phyloP scores from a whole-genome alignment of 148 eudicot genomes.

The Hydrangea macrophylla region DNA sequence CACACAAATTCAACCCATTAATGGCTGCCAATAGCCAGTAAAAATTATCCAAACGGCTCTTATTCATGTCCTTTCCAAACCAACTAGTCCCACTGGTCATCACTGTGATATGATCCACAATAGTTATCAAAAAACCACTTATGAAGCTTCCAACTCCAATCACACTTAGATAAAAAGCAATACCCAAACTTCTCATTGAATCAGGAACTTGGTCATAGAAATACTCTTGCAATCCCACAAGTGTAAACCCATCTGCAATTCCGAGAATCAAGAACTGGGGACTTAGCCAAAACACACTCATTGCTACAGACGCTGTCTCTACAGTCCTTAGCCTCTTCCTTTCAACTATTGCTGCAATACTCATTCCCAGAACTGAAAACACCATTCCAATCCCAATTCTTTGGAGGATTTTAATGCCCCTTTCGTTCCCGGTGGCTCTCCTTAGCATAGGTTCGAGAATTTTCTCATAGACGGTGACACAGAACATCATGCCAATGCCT shows the following conservation, averaged over 20 bases:
- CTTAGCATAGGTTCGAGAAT: constrained; percentile 11
- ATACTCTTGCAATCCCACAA: constrained; percentile 20
- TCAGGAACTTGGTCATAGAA: constrained; percentile 24
- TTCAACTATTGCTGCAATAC: constrained; percentile 8
- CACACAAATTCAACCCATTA: constrained; percentile 11
- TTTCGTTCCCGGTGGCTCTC: constrained; percentile 15
- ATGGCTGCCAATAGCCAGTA: constrained; percentile 20
- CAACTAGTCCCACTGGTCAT: constrained; percentile 14
- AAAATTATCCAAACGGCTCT: constrained; percentile 17
- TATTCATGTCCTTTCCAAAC: constrained; percentile 12
- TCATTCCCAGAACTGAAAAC: constrained; percentile 1
- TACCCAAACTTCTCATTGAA: constrained; percentile 21
- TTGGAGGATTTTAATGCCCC: constrained; percentile 19
- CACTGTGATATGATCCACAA: constrained; percentile 10
- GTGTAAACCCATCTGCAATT: constrained; percentile 19
- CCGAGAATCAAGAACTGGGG: constrained; percentile 14
- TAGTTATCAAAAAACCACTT: constrained; percentile 18
- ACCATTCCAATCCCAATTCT: constrained; percentile 17
- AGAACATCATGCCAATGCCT: constrained; percentile 6
- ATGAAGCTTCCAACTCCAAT: constrained; percentile 15
- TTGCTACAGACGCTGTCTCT: neutral
- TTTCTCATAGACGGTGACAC: constrained; percentile 14
- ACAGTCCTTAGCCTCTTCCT: constrained; percentile 6
- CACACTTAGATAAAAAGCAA: constrained; percentile 14
- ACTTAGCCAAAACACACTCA: constrained; percentile 16